Evolutionary conservation across 805 yeast species (phyloP), one percentile per base, ranked within the genome.

Genomic region (Candida glaebosa): DNA sequence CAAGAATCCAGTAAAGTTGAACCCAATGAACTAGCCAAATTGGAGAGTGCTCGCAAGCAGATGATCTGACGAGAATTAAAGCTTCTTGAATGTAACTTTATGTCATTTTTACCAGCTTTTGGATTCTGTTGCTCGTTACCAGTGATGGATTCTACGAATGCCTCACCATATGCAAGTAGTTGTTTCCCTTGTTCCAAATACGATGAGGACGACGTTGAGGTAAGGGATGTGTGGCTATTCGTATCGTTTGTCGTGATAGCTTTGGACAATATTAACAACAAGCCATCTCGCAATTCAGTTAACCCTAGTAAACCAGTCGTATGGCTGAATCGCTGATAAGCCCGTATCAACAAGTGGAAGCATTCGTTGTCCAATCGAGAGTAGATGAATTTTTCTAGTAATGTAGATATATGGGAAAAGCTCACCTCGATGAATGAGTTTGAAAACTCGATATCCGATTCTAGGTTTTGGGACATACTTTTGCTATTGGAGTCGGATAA

Each of bases 11-110:
- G 75, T 12, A 91, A 68, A 1, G 81, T 75, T 1, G 90, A 76
- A 0, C 96, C 97, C n/a, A 91, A 61, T 0, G 96, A 85, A 2
- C 82, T 74, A 0, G 91, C 89, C 37, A 91, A 66, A 45, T 87
- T 85, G 3, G 82, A 66, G 30, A 91, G 60, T 0, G 96, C 96
- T 38, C 96, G 70, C 31, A 88, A 76, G 49, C 96, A 80, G 7
- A 82, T 72, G 1, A 87, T 73, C 46, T 87, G 88, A 40, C 95
- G 73, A 0, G 86, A 71, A 44, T 81, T 78, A 34, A 86, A 66
- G 24, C 57, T 56, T 44, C 55, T 46, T 18, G 56, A 40, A 9
- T 26, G 37, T 16, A 47, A 30, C 14, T 10, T 30, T 20, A 33
- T 7, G 18, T 22, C 24, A 18, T 25, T 12, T 8, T 37, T 33